These are phyloP conservation scores for Candida freyschussii DNA, from an alignment of 1,139 yeast genomes.

Conservation along the genomic window DNA sequence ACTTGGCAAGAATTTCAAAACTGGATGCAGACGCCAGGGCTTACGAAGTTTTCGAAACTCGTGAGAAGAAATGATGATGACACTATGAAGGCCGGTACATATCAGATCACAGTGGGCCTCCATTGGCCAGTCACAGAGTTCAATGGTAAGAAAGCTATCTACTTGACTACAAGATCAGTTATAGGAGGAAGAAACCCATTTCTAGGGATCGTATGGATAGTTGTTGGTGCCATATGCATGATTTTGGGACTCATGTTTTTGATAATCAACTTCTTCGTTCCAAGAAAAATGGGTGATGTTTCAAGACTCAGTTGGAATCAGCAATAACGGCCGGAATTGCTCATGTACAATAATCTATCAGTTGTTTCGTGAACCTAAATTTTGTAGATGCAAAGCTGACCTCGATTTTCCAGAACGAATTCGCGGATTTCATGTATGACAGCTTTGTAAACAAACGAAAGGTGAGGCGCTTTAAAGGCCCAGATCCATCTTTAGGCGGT, in stretches of 20 bases:
- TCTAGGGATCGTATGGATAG: conserved; percentile 85
- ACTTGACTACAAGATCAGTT: conserved; percentile 77
- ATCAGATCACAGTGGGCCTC: conserved; percentile 67
- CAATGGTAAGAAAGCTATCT: conserved; percentile 77
- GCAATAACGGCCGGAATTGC: too few relatives aligned
- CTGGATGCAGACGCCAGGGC: conserved; percentile 96
- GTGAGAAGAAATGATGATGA: conserved; percentile 74
- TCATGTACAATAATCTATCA: too few relatives aligned
- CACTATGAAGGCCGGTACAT: conserved; percentile 57
- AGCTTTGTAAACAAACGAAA: too few relatives aligned
- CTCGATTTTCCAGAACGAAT: too few relatives aligned
- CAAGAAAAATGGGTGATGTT: conserved; percentile 25
- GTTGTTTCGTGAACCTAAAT: too few relatives aligned
- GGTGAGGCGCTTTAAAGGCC: too few relatives aligned
- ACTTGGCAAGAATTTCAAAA: conserved; percentile 84
- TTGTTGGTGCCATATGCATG: conserved; percentile 79
- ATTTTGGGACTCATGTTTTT: conserved; percentile 20
- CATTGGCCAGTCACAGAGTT: conserved; percentile 86
- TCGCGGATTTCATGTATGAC: too few relatives aligned
- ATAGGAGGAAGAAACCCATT: conserved; percentile 89
- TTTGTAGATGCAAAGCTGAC: too few relatives aligned
- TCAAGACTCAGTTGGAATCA: conserved; percentile 25
- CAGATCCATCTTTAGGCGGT: too few relatives aligned
- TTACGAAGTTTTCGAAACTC: conserved; percentile 79
- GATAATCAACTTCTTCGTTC: conserved; percentile 20